phyloP scores from a whole-genome alignment of 2,329 filamentous ascomycete species.

The Cordyceps cateniannulata region DNA sequence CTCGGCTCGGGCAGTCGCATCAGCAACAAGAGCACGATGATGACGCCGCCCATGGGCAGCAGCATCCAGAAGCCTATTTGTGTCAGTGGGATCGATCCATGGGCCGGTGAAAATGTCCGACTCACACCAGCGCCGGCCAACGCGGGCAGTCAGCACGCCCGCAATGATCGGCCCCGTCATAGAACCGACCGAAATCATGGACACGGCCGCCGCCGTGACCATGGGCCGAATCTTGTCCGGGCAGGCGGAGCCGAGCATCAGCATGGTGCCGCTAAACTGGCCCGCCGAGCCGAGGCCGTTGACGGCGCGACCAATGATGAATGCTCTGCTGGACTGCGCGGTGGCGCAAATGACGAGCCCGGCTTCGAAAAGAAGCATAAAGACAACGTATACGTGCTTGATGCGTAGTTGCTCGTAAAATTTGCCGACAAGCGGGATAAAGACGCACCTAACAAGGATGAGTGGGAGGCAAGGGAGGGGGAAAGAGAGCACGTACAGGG shows the following conservation, averaged over 20 bases:
- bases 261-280: slow-evolving; percentile 11
- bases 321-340: not conserved
- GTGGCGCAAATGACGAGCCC: slow-evolving; percentile 7
- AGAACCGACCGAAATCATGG: slow-evolving; percentile 9
- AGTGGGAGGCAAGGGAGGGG: too few relatives aligned
- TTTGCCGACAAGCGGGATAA: slow-evolving; percentile 2
- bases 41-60: not conserved
- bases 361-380: slow-evolving; percentile 7
- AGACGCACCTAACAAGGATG: slow-evolving; percentile 5
- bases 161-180: slow-evolving; percentile 12
- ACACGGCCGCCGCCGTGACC: not conserved
- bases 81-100: not conserved
- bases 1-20: slow-evolving; percentile 1
- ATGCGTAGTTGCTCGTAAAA: slow-evolving; percentile 6
- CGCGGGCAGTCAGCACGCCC: slow-evolving; percentile 1
- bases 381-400: slow-evolving; percentile 9
- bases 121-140: slow-evolving; percentile 14
- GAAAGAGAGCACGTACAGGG: slow-evolving; percentile 4
- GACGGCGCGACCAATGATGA: slow-evolving; percentile 9
- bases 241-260: not conserved
- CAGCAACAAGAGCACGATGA: not conserved
- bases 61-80: slow-evolving; percentile 10
- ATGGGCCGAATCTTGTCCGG: not conserved
- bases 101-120: not conserved
- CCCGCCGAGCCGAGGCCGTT: slow-evolving; percentile 6